Conservation (phyloP, 2,329 filamentous ascomycete genomes). For the Plectosphaerella plurivora region DNA sequence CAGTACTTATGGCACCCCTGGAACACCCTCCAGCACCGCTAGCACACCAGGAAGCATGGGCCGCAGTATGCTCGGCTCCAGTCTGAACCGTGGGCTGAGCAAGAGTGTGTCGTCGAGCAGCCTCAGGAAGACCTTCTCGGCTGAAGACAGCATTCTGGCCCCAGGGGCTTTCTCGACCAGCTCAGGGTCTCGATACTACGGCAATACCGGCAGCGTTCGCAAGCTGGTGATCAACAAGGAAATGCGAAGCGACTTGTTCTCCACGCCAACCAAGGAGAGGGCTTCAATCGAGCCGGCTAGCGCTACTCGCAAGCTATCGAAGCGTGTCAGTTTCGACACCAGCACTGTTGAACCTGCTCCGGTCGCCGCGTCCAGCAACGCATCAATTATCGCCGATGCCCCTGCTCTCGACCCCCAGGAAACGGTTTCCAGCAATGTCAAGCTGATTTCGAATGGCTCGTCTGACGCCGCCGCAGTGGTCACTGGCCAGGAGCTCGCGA, state of each 20-base stretch:
- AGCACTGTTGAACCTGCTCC: conserved; percentile 38
- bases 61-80: conserved; percentile 62
- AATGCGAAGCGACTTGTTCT: conserved; percentile 69
- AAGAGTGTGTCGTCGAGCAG: conserved; percentile 90
- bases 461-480: conserved; percentile 20
- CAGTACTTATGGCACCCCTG: conserved; percentile 83
- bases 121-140: conserved; percentile 73
- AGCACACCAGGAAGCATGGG: conserved; percentile 66
- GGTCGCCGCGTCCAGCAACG: background rate
- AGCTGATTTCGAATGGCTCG: background rate
- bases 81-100: conserved; percentile 65
- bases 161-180: conserved; percentile 79
- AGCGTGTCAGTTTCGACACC: conserved; percentile 89
- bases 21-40: conserved; percentile 59
- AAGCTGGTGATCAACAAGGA: conserved; percentile 89
- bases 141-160: conserved; percentile 80
- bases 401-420: background rate
- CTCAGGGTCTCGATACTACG: conserved; percentile 57
- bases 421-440: no score
- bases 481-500: conserved; percentile 70
- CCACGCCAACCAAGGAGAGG: conserved; percentile 53
- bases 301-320: conserved; percentile 58
- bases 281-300: conserved; percentile 32
- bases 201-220: conserved; percentile 72
- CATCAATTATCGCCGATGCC: background rate